Percentiles rank a stretch among this genome's conserved stretches.
Evolutionary conservation across 1,284 basidiomycete species (phyloP).

Genomic region (Cutaneotrichosporon curvatum): DNA sequence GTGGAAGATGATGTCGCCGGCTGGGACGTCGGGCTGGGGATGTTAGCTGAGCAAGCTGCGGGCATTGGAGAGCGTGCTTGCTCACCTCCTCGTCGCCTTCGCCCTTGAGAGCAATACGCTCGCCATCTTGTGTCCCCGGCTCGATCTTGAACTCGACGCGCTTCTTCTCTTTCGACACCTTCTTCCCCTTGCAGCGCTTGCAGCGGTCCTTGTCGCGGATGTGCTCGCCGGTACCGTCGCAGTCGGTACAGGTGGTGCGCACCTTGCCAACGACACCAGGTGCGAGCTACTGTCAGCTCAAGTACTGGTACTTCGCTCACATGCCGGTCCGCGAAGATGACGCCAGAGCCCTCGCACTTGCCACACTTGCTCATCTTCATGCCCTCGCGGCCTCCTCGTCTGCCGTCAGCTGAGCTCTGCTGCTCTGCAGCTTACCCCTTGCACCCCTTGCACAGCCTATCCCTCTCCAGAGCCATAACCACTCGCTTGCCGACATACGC

Average conservation of each 20-base stretch:
- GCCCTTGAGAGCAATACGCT: conserved; percentile 77
- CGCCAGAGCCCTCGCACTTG: conserved; percentile 67
- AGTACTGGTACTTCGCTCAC: conserved; percentile 24
- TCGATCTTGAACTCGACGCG: conserved; percentile 79
- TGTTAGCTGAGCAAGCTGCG: conserved; percentile 2
- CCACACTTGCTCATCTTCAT: conserved; percentile 74
- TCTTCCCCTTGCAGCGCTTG: conserved; percentile 89
- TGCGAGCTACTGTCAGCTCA: conserved; percentile 30
- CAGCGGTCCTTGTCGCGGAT: conserved; percentile 90
- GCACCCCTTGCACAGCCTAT: conserved; percentile 70
- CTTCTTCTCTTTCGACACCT: conserved; percentile 78
- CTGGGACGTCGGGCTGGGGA: conserved; percentile 63
- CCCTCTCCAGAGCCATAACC: conserved; percentile 81
- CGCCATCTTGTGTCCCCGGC: conserved; percentile 76
- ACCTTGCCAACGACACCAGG: conserved; percentile 48
- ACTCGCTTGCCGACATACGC: conserved; percentile 85
- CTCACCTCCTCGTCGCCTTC: conserved; percentile 83
- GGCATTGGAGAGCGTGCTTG: neutral
- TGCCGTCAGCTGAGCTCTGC: conserved; percentile 4
- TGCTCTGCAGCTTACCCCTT: conserved; percentile 55
- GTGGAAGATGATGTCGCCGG: conserved; percentile 83
- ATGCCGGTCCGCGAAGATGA: conserved; percentile 39
- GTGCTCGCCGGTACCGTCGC: conserved; percentile 70
- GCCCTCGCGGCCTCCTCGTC: conserved; percentile 38
- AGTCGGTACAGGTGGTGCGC: conserved; percentile 62